phyloP scores from a whole-genome alignment of 2,329 filamentous ascomycete species.

The Penicillium hordei region DNA sequence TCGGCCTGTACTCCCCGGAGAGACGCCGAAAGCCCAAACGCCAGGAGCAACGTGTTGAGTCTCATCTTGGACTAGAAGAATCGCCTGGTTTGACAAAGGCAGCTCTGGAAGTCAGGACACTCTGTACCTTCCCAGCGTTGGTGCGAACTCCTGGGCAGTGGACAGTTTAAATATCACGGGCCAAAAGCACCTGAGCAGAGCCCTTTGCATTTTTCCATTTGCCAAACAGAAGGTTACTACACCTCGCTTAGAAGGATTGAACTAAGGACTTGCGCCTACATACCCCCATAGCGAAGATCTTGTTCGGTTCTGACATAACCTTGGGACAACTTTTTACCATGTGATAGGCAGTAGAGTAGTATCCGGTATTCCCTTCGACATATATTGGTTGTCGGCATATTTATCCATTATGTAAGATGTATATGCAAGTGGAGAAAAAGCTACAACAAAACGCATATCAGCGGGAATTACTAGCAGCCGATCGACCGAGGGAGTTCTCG shows the following conservation, averaged over 20 bases:
- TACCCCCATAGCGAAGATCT: conserved; percentile 4
- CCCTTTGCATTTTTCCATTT: neutral
- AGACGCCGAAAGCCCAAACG: conserved; percentile 10
- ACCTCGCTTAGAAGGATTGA: conserved; percentile 4
- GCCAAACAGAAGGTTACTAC: conserved; percentile 1
- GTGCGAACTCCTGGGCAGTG: neutral
- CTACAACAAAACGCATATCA: neutral
- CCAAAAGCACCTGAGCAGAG: neutral
- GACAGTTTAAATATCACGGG: neutral
- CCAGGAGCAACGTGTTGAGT: conserved; percentile 9
- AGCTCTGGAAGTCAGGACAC: neutral
- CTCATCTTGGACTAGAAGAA: conserved; percentile 13
- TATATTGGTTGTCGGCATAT: neutral
- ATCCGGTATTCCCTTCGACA: neutral
- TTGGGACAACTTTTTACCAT: neutral
- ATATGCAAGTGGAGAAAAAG: neutral
- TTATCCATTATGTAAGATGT: neutral
- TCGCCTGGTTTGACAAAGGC: neutral
- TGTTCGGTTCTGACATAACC: neutral
- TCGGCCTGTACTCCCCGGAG: conserved; percentile 12
- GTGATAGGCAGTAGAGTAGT: conserved; percentile 1
- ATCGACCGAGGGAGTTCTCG: conserved; percentile 4
- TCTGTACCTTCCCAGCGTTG: neutral
- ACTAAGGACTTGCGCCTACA: neutral
- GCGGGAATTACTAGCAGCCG: conserved; percentile 10